These are phyloP conservation scores for Ogataea chonburiensis DNA, from an alignment of 805 yeast species.

Conservation along the genomic window DNA sequence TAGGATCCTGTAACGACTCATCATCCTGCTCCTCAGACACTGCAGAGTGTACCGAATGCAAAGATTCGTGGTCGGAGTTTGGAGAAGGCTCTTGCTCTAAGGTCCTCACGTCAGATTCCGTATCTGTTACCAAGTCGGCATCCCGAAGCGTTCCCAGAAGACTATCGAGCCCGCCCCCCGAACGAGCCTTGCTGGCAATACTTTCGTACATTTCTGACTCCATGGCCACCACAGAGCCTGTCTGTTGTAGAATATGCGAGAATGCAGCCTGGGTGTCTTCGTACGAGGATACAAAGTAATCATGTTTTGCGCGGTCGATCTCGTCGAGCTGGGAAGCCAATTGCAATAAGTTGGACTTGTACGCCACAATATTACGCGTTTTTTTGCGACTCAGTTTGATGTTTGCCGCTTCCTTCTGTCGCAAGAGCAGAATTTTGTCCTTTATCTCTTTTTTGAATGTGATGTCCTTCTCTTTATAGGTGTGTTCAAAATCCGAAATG, in stretches of 20 bases:
- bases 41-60: constrained; percentile 1
- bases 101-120: neutral
- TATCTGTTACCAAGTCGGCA: constrained; percentile 13
- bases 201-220: constrained; percentile 80
- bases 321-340: constrained; percentile 76
- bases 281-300: constrained; percentile 65
- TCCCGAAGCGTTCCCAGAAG: constrained; percentile 18
- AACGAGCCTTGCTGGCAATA: constrained; percentile 81
- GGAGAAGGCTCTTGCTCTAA: constrained; percentile 2
- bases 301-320: constrained; percentile 71
- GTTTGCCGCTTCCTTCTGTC: constrained; percentile 61
- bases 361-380: constrained; percentile 63
- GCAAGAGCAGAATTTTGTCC: constrained; percentile 49
- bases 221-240: constrained; percentile 69
- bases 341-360: constrained; percentile 63
- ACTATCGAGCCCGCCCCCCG: constrained; percentile 82
- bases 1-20: constrained; percentile 8
- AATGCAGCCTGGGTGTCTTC: constrained; percentile 64
- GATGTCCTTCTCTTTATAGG: constrained; percentile 48
- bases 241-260: constrained; percentile 46
- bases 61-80: constrained; percentile 1
- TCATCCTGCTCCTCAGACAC: neutral
- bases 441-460: constrained; percentile 54
- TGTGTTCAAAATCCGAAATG: constrained; percentile 42
- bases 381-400: constrained; percentile 55